Evolutionary conservation across 139 green algal species (phyloP), one percentile per base, ranked within the genome.

Genomic region (Asterochloris sp.): DNA sequence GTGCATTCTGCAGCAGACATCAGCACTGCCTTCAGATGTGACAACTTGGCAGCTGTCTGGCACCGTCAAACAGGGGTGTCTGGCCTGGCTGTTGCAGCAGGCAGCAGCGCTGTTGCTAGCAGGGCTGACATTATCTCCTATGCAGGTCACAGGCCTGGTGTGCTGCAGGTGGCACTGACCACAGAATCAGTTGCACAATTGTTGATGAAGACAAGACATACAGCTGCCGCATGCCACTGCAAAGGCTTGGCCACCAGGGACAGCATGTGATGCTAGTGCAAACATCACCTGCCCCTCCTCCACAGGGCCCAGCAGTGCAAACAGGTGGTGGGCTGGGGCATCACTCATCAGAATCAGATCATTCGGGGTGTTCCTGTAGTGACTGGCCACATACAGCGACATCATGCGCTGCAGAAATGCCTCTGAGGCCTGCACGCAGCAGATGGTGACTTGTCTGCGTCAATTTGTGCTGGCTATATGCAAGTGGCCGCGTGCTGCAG

Each of bases 291-390:
- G 69, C 12, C 86, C 89, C 79, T 96, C 88, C 85, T 98, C 94
- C 64, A 98, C 92, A 10, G 97, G 96, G 0, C 87, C 95, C 76
- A 99, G 92, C 77, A 99, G 91, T 75, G 96, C 96, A 79, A 98
- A 99, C 38, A 99, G 91, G 77, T 96, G 93, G 91, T 99, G 97
- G 0, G 97, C 97, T n/a, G 97, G 97, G 12, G 97, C 97, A 80
- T 99, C 97, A 71, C 85, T 91, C 91, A 98, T 95, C 29, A 99
- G 90, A 78, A 98, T 89, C 69, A 99, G 91, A 88, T 99, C 97
- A 88, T 99, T 98, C 74, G 97, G 97, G 0, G 94, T 98, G 92
- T 99, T 99, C 85, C 95, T 96, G 91, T 99, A 99, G 87, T 99
- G 97, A 64, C 82, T 93, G 1, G 96, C 90, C 75, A 98, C 94